phyloP scores from a whole-genome alignment of 176 grass and related monocot species.

The Triticum turgidum region DNA sequence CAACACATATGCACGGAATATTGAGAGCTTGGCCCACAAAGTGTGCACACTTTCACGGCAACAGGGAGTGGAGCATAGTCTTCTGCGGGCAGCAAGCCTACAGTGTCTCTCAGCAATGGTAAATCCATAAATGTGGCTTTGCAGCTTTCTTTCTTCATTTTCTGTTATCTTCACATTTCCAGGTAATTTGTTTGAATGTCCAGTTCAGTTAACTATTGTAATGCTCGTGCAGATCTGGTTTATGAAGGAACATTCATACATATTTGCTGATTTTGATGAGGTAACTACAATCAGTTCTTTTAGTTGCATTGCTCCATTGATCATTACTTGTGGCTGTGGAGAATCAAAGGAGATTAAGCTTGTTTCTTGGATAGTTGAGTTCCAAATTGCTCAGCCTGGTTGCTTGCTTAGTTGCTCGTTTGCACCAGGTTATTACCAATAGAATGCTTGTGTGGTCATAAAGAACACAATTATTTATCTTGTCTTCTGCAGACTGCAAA shows the following conservation, averaged over 20 bases:
- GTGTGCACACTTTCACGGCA: constrained; percentile 63
- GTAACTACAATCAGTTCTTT: constrained; percentile 34
- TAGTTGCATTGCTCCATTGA: constrained; percentile 7
- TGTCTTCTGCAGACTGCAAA: neutral
- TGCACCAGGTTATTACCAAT: too few species aligned
- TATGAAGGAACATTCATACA: constrained; percentile 85
- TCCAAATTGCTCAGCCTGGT: too few species aligned
- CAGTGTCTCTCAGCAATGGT: constrained; percentile 90
- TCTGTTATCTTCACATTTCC: neutral
- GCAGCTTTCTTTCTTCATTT: neutral
- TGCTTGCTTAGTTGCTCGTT: too few species aligned
- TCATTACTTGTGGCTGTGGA: neutral
- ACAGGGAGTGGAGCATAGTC: constrained; percentile 56
- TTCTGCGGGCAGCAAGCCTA: constrained; percentile 71
- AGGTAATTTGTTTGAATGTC: constrained; percentile 2
- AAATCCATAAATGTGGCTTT: constrained; percentile 16
- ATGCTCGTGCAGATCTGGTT: constrained; percentile 73
- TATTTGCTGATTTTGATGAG: constrained; percentile 86
- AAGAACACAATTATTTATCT: constrained; percentile 6
- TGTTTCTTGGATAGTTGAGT: neutral
- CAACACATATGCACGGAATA: constrained; percentile 83
- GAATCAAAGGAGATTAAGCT: neutral
- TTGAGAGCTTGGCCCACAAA: constrained; percentile 82
- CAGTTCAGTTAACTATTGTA: constrained; percentile 11
- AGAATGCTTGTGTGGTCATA: neutral